These are phyloP conservation scores for Pichia sp. DNA, from an alignment of 1,139 yeast species.

Conservation along the genomic window DNA sequence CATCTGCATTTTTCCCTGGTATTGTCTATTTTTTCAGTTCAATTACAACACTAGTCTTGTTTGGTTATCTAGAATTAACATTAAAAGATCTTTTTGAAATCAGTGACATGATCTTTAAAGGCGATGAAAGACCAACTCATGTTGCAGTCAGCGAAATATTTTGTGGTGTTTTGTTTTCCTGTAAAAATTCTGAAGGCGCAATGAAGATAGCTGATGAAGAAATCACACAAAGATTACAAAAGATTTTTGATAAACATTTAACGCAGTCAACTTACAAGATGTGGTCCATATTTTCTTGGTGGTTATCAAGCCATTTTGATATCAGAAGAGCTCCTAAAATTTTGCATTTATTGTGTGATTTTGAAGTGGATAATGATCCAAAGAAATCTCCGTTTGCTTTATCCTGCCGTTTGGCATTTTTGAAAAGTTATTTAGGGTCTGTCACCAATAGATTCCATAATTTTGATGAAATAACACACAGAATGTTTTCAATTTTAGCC, in stretches of 20 bases:
- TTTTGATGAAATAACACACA: constrained; percentile 41
- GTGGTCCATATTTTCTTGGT: constrained; percentile 76
- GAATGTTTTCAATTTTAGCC: constrained; percentile 42
- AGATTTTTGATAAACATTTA: constrained; percentile 52
- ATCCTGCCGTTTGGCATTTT: constrained; percentile 54
- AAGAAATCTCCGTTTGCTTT: constrained; percentile 61
- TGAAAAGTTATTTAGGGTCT: constrained; percentile 50
- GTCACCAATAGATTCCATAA: constrained; percentile 54
- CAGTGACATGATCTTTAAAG: constrained; percentile 45
- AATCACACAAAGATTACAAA: constrained; percentile 38
- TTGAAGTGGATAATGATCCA: constrained; percentile 38
- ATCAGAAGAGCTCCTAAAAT: constrained; percentile 59
- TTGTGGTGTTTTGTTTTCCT: constrained; percentile 50
- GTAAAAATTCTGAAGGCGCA: constrained; percentile 32
- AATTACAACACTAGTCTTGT: constrained; percentile 40
- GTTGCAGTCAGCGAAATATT: constrained; percentile 57
- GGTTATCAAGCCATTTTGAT: constrained; percentile 64
- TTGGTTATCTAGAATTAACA: constrained; percentile 36
- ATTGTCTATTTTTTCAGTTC: constrained; percentile 50
- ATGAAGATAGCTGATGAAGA: constrained; percentile 40
- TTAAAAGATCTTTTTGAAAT: constrained; percentile 46
- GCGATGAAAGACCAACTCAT: constrained; percentile 60
- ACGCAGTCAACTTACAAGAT: constrained; percentile 71
- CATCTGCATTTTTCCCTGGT: constrained; percentile 53
- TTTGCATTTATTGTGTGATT: constrained; percentile 40